Evolutionary conservation across 1,284 basidiomycete species (phyloP), one percentile per base, ranked within the genome.

Genomic region (Clitocybe nebularis): DNA sequence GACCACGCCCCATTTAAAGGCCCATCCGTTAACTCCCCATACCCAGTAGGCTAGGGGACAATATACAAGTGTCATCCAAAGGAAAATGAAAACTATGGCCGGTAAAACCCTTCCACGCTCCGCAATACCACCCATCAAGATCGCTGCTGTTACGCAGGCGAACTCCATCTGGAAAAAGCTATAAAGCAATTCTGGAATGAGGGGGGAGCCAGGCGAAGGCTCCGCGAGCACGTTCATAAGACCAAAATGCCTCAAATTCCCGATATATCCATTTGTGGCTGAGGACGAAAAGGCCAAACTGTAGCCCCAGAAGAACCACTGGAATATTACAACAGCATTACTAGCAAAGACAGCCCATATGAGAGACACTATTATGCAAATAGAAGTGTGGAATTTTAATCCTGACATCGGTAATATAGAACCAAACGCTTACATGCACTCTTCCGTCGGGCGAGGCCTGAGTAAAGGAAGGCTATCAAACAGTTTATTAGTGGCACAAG

Each of bases 111-210:
- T 76, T 9, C 89, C 89, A 39, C 93, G 81, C 62, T 96, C 93
- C 2, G 92, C 93, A 10, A 94, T 81, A n/a, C 77, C 82, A 38
- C 84, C 84, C 73, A 91, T 74, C 21, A 89, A 61, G 46, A 89
- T 88, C 25, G 71, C 82, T 29, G 79, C 79, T 5, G 87, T 88
- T 17, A 90, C 85, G 44, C 84, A 84, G 5, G 82, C 87, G 55
- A 90, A 90, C 66, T 89, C 87, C 81, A 89, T 88, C 62, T 94
- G 89, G 68, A 90, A 93, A 62, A 92, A 88, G 48, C 83, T 83
- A 67, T 90, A 93, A 33, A 89, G 69, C 43, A 89, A 64, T 47
- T 80, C 77, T 3, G 84, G 85, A 44, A 89, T 74, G 38, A 83
- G 69, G 30, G 80, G 79, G 2, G 83, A 82, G 29, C 83, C 88